These are phyloP conservation scores for Botryotinia globosa DNA, from an alignment of 2,329 filamentous ascomycete species.

Conservation along the genomic window DNA sequence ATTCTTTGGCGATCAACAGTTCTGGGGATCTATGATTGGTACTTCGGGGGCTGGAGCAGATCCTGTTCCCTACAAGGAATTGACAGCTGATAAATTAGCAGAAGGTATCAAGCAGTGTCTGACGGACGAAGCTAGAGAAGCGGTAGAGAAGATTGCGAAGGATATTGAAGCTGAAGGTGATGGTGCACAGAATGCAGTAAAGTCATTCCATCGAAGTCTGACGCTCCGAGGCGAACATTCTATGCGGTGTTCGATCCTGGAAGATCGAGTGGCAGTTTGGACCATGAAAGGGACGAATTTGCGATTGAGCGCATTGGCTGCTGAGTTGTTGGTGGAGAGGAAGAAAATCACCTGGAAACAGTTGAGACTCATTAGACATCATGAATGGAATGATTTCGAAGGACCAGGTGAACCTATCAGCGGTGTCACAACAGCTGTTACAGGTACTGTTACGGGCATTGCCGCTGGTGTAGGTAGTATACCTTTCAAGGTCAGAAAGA, in stretches of 20 bases:
- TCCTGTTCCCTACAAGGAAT: constrained; percentile 65
- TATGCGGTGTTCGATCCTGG: constrained; percentile 65
- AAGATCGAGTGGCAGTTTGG: constrained; percentile 65
- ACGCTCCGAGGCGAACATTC: constrained; percentile 49
- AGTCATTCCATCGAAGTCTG: constrained; percentile 62
- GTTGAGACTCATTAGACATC: constrained; percentile 61
- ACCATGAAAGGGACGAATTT: constrained; percentile 58
- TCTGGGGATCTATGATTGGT: constrained; percentile 71
- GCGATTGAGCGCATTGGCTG: constrained; percentile 61
- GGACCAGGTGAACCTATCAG: constrained; percentile 72
- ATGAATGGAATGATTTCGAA: constrained; percentile 75
- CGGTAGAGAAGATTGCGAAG: constrained; percentile 57
- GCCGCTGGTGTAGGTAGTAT: constrained; percentile 63
- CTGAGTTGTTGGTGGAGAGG: constrained; percentile 59
- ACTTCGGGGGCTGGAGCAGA: constrained; percentile 62
- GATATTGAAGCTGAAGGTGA: constrained; percentile 62
- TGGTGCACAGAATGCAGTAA: constrained; percentile 67
- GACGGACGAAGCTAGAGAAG: constrained; percentile 56
- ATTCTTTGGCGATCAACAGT: constrained; percentile 77
- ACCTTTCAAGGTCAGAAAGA: constrained; percentile 59
- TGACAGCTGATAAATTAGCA: constrained; percentile 61
- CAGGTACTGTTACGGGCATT: constrained; percentile 56
- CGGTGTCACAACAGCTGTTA: constrained; percentile 59
- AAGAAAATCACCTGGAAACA: constrained; percentile 63
- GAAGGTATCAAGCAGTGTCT: constrained; percentile 70